phyloP scores from a whole-genome alignment of 305 asterid species.

The Coffea humblotiana region DNA sequence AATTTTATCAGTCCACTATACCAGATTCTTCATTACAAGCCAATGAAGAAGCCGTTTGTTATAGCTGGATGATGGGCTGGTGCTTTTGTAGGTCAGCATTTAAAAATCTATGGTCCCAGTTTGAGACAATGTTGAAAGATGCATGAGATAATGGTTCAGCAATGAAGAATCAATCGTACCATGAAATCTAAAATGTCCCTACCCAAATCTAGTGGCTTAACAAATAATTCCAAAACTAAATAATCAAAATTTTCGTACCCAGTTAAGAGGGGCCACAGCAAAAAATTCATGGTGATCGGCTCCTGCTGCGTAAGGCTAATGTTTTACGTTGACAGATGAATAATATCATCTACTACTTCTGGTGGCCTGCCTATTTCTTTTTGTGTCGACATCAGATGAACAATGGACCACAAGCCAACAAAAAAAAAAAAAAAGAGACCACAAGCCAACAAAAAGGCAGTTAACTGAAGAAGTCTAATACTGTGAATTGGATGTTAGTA shows the following conservation, averaged over 20 bases:
- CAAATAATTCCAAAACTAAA: conserved; percentile 11
- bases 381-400: too few species aligned
- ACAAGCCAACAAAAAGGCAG: too few species aligned
- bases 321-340: too few species aligned
- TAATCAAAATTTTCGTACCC: conserved; percentile 9
- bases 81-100: not conserved
- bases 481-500: too few species aligned
- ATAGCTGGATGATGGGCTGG: not conserved
- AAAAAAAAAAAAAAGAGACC: too few species aligned
- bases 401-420: too few species aligned
- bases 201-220: conserved; percentile 15
- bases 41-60: not conserved
- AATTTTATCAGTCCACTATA: not conserved
- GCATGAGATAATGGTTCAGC: not conserved
- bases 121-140: not conserved
- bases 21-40: not conserved
- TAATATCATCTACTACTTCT: too few species aligned
- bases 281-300: not conserved
- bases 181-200: conserved; percentile 22
- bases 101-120: conserved; percentile 14
- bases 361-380: too few species aligned
- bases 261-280: conserved; percentile 2
- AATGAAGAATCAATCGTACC: conserved; percentile 24
- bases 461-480: too few species aligned
- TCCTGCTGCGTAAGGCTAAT: not conserved